Evolutionary conservation across 371 early-diverging fungal species (phyloP).

Genomic region (Capillidium heterosporum): DNA sequence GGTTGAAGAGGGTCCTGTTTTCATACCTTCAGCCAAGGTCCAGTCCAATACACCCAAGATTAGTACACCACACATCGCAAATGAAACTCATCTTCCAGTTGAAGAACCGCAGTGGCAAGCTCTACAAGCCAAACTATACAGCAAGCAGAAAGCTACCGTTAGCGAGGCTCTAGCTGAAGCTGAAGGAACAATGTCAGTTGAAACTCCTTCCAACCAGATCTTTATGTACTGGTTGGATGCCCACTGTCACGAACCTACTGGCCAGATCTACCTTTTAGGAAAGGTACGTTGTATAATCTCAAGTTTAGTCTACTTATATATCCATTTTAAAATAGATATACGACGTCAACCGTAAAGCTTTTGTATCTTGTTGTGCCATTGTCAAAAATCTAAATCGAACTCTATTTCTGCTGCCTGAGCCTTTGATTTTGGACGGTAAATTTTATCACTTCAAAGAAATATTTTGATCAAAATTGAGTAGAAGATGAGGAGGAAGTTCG

Average conservation of each 20-base stretch:
- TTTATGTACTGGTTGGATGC: slow-evolving; percentile 88
- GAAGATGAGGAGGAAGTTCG: neutral
- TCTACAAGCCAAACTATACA: neutral
- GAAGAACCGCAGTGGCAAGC: neutral
- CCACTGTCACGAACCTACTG: slow-evolving; percentile 41
- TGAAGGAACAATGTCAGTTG: slow-evolving; percentile 9
- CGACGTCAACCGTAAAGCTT: slow-evolving; percentile 8
- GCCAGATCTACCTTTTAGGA: slow-evolving; percentile 77
- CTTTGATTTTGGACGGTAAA: neutral
- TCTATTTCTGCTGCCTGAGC: slow-evolving; percentile 60
- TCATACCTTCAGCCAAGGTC: neutral
- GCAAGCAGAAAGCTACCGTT: neutral
- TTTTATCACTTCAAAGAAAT: neutral
- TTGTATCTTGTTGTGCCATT: slow-evolving; percentile 64
- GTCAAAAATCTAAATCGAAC: slow-evolving; percentile 72
- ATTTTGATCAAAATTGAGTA: neutral
- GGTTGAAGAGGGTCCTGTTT: too few species aligned
- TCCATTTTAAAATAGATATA: too few species aligned
- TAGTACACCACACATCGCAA: neutral
- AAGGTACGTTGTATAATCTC: slow-evolving; percentile 56
- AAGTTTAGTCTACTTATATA: too few species aligned
- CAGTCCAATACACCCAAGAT: neutral
- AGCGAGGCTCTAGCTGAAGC: neutral
- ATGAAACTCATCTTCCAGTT: neutral
- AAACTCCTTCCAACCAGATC: slow-evolving; percentile 18